phyloP scores from a whole-genome alignment of 805 yeast species.

The Starmerella floricola region DNA sequence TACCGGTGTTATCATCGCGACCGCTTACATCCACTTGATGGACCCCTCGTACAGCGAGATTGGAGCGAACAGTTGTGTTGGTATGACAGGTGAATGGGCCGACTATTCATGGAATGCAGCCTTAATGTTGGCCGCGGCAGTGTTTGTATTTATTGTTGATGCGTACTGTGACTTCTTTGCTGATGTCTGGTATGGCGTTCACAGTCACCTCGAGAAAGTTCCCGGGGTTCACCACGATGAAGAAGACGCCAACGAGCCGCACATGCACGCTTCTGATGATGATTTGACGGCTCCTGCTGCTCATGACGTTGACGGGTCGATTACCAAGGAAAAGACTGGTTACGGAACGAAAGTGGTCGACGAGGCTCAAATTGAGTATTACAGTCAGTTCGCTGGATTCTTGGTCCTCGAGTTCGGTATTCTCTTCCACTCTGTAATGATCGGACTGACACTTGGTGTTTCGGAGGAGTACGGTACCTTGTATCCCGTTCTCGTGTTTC shows the following conservation, averaged over 20 bases:
- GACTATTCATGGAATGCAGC: slow-evolving; percentile 49
- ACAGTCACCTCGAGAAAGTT: slow-evolving; percentile 18
- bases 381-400: slow-evolving; percentile 34
- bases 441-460: slow-evolving; percentile 57
- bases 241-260: not conserved
- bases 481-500: slow-evolving; percentile 56
- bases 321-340: slow-evolving; percentile 1
- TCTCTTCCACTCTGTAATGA: slow-evolving; percentile 61
- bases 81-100: slow-evolving; percentile 36
- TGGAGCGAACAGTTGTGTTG: slow-evolving; percentile 32
- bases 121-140: slow-evolving; percentile 38
- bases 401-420: slow-evolving; percentile 60
- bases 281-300: not conserved
- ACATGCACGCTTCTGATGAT: slow-evolving; percentile 10
- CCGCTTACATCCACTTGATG: slow-evolving; percentile 59
- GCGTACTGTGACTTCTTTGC: slow-evolving; percentile 37
- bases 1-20: slow-evolving; percentile 65
- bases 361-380: slow-evolving; percentile 25
- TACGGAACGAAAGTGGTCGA: slow-evolving; percentile 26
- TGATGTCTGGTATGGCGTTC: slow-evolving; percentile 18
- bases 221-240: slow-evolving; percentile 1
- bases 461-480: slow-evolving; percentile 51
- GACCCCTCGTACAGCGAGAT: slow-evolving; percentile 31
- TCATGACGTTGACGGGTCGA: not conserved
- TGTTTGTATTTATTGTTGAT: slow-evolving; percentile 39